A percentile compares a stretch with the other conserved stretches of the same genome.
Evolutionary conservation across 441 rosid genomes (phyloP).

Genomic region (Erodium trifolium): DNA sequence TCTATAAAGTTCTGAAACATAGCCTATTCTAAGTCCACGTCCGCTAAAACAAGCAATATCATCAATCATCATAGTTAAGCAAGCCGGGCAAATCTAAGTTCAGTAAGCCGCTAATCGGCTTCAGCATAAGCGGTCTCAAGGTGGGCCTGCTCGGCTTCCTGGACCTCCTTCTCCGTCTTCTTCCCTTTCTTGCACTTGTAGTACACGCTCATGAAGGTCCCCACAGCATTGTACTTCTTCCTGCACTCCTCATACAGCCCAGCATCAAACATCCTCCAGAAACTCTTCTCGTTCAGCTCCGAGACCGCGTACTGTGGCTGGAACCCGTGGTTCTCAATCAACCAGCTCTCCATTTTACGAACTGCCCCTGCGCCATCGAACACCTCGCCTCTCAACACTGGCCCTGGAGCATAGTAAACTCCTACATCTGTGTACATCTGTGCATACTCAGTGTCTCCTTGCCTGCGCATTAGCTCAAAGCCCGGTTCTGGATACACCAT

Average conservation of each 20-base stretch:
- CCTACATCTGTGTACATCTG: constrained; percentile 97
- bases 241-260: constrained; percentile 75
- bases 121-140: constrained; percentile 76
- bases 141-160: constrained; percentile 86
- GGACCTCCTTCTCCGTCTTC: constrained; percentile 97
- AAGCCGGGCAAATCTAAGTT: too few species aligned
- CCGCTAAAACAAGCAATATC: too few species aligned
- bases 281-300: constrained; percentile 76
- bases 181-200: constrained; percentile 96
- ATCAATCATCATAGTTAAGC: too few species aligned
- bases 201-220: constrained; percentile 95
- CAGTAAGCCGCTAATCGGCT: constrained; percentile 20
- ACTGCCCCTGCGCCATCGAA: constrained; percentile 84
- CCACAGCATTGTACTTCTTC: constrained; percentile 79
- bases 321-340: constrained; percentile 83
- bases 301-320: constrained; percentile 99
- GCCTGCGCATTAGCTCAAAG: constrained; percentile 66
- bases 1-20: too few species aligned
- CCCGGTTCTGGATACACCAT: constrained; percentile 91
- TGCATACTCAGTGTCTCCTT: constrained; percentile 82
- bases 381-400: constrained; percentile 79
- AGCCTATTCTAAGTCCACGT: too few species aligned
- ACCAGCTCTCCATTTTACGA: constrained; percentile 77
- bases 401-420: constrained; percentile 85
- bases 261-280: constrained; percentile 99